Evolutionary conservation across 495 filamentous ascomycete genomes (phyloP), one percentile per base, ranked within the genome.

Genomic region (Xylaria venustula): DNA sequence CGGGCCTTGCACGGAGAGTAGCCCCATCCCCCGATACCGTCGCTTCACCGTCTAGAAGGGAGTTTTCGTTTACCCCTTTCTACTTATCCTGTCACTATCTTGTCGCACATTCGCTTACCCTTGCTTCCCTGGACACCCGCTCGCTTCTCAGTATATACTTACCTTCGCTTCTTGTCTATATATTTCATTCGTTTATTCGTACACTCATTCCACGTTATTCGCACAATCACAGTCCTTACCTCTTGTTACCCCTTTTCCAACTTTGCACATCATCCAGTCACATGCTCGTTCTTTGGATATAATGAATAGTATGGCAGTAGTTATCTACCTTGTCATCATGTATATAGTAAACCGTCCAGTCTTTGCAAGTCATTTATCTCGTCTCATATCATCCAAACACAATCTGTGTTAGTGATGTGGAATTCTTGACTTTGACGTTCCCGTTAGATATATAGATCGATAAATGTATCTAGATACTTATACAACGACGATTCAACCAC

Each of bases 11-110:
- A 9, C 40, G 2, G 19, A 20, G 7, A 26, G 28, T 23, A 17
- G 28, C 44, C 55, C 55, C 8, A 58, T 49, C 15, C 55, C 55
- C 15, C 55, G 55, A 9, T 58, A 58, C 44, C 55, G 55, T 26
- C 55, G 55, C 30, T 58, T 58, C 45, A 6, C 37, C 30, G 44
- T 49, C 40, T 55, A 55, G 40, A 19, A 14, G 51, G 14, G 14
- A 28, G 22, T 8, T 9, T 1, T 44, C 20, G 7, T 8, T 22
- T 44, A 7, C 7, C 37, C 14, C 37, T 1, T 15, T 44, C 37
- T 44, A 11, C 14, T 42, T 41, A 54, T 7, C 26, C n/a, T n/a
- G n/a, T 53, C 20, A 15, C 49, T 37, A 15, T 8, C 19, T 37
- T 12, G 20, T 22, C 32, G 3, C 32, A 8, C 22, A 7, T 41